Evolutionary conservation across 495 filamentous ascomycete species (phyloP), one percentile per base, ranked within the genome.

Genomic region (Neurospora intermedia): DNA sequence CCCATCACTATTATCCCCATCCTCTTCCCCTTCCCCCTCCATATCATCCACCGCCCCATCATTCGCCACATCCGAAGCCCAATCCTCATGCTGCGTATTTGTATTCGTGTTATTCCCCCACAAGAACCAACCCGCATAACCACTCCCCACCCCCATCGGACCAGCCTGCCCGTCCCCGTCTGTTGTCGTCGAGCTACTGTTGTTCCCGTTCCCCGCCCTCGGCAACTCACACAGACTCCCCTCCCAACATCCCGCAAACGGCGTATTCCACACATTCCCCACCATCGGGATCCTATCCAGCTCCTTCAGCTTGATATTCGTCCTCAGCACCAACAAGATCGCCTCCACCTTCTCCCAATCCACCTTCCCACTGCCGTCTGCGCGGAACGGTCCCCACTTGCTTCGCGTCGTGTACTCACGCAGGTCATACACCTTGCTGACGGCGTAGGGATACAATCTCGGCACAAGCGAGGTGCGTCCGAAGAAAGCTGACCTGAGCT

Each of bases 321-420:
- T 81, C 6, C 84, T 84, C 16, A 91, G 76, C 40, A 90, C 85
- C 0, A 92, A 77, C 85, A 90, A 83, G 41, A 91, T 84, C 0
- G 89, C 88, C 75, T 92, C 90, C 27, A 91, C 78, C 81, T 89
- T 91, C 77, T 92, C 90, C 90, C 90, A 92, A 75, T 92, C 89
- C 4, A 90, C 88, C 11, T 76, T 78, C 40, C 82, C 79, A 8
- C 76, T 79, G 2, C 84, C 85, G 76, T 90, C 88, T 46, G 83
- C 79, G 62, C 81, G 73, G 77, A 90, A 92, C 0, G 90, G 90
- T 0, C 90, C 90, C 89, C 90, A 91, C 18, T 83, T 73, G 0
- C 81, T 88, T 6, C 76, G 75, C 6, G 82, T 76, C 0, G 85
- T 89, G 79, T 91, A 90, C 75, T 89, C 83, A 4, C 90, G 81